Evolutionary conservation across 2,329 filamentous ascomycete species (phyloP), one percentile per base, ranked within the genome.

Genomic region (Juglanconis juglandina): DNA sequence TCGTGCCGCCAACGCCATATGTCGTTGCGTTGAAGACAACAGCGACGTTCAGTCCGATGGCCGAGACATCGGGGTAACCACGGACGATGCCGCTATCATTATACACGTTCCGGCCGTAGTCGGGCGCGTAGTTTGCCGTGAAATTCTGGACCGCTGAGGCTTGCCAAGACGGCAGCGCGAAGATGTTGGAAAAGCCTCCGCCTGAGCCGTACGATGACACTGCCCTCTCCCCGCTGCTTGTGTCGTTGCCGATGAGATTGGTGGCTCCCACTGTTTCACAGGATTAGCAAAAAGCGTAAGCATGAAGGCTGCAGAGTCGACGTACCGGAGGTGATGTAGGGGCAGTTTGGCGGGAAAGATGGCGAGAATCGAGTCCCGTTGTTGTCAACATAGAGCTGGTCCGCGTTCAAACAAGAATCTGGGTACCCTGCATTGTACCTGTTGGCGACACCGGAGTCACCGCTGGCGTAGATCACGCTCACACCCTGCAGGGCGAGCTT

Each of bases 61-160:
- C 81, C 0, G 84, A 73, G 33, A 87, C 76, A 60, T 82, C 79
- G 1, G 79, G 79, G 55, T 79, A 77, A 0, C 71, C 79, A n/a
- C 79, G 74, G 3, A 42, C 44, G 10, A n/a, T 34, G 8, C 76
- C 76, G 0, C 69, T 70, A 1, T 70, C 68, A 67, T 81, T 79
- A 69, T 78, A 81, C 59, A 73, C 74, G 0, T 71, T 67, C 0
- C 73, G 60, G 66, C 87, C 77, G 14, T 78, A 74, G 52, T 67
- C 63, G 68, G 73, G 71, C 72, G 84, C 68, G 34, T 56, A 58
- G 34, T 72, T 66, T 9, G 32, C 47, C 24, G 80, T 70, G 62
- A 81, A 82, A 4, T 56, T 49, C 1, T 62, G 62, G 0, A 79
- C 77, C 7, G 68, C 72, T 0, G 57, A 56, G 10, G 70, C 68